phyloP scores from a whole-genome alignment of 2,329 filamentous ascomycete genomes.

The Apiospora sp. region DNA sequence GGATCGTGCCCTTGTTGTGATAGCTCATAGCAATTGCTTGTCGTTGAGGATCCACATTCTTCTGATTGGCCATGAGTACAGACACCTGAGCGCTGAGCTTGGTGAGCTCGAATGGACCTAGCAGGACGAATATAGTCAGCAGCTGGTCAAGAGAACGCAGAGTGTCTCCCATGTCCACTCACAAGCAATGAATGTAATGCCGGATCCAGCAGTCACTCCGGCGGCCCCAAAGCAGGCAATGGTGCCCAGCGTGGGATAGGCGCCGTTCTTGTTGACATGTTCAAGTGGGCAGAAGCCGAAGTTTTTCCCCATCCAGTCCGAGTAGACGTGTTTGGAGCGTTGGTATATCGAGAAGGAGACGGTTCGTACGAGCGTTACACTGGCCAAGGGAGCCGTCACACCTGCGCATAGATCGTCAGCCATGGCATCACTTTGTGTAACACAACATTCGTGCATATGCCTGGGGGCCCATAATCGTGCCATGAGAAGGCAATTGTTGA shows the following conservation, averaged over 20 bases:
- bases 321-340: conserved; percentile 76
- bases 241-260: conserved; percentile 76
- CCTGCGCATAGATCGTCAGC: conserved; percentile 52
- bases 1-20: conserved; percentile 78
- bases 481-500: not conserved
- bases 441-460: not conserved
- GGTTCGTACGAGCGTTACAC: conserved; percentile 79
- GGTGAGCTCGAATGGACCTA: conserved; percentile 86
- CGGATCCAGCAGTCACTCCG: conserved; percentile 80
- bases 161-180: conserved; percentile 38
- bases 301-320: conserved; percentile 73
- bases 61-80: conserved; percentile 72
- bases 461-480: conserved; percentile 21
- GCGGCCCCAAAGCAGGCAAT: conserved; percentile 79
- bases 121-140: conserved; percentile 22
- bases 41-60: conserved; percentile 56
- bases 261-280: conserved; percentile 74
- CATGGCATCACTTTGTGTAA: conserved; percentile 5
- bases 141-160: not conserved
- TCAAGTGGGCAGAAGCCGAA: conserved; percentile 74
- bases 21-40: conserved; percentile 73
- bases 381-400: conserved; percentile 81
- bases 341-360: conserved; percentile 84
- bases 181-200: conserved; percentile 83
- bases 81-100: conserved; percentile 89